A percentile compares a stretch with the other conserved stretches of the same genome.
These are phyloP conservation scores for Coemansia erecta DNA, from an alignment of 192 early-diverging fungal species.

Conservation along the genomic window DNA sequence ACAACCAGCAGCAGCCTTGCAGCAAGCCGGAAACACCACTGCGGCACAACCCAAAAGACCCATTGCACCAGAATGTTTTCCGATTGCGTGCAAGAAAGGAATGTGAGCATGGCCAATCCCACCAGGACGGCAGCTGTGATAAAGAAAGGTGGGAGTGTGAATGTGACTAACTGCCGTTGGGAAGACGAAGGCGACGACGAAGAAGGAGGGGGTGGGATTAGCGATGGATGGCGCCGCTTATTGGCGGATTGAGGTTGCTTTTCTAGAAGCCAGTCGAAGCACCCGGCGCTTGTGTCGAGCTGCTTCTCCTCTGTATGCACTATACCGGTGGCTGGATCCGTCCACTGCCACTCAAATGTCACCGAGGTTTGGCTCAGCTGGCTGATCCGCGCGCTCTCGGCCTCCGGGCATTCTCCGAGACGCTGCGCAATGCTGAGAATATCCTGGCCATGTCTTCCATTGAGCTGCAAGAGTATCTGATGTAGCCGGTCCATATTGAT, in stretches of 20 bases:
- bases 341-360: background rate
- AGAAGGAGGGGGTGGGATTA: background rate
- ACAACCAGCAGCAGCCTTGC: constrained; percentile 1
- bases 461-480: background rate
- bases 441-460: background rate
- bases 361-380: background rate
- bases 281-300: background rate
- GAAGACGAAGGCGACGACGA: background rate
- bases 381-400: background rate
- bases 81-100: background rate
- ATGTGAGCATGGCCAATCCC: constrained; percentile 9
- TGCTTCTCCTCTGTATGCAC: constrained; percentile 1
- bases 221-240: background rate
- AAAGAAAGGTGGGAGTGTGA: constrained; percentile 2
- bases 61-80: constrained; percentile 1
- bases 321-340: background rate
- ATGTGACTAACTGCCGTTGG: background rate
- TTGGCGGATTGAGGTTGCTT: background rate
- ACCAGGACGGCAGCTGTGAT: background rate
- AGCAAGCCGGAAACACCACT: background rate
- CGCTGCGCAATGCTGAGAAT: constrained; percentile 5
- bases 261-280: background rate
- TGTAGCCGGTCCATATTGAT: background rate
- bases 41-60: constrained; percentile 10
- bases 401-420: background rate